phyloP scores from a whole-genome alignment of 140 eudicot genomes.

The Ambrosia hybrid region DNA sequence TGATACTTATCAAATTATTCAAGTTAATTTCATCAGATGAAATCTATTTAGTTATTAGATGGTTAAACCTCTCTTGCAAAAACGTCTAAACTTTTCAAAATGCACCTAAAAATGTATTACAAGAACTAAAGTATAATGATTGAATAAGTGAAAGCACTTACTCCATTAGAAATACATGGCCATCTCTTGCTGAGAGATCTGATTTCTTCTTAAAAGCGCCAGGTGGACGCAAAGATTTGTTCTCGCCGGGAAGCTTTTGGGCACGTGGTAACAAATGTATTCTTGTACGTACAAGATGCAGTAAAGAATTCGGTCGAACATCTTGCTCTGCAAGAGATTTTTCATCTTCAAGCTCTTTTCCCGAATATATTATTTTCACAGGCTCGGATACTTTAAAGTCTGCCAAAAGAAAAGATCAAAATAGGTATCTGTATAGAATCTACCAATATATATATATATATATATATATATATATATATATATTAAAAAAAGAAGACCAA shows the following conservation, averaged over 20 bases:
- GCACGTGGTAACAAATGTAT: slow-evolving; percentile 81
- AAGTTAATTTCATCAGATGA: too few relatives aligned
- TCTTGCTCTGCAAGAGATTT: slow-evolving; percentile 77
- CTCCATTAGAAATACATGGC: slow-evolving; percentile 96
- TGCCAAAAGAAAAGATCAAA: background rate
- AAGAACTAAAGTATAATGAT: background rate
- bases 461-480: too few relatives aligned
- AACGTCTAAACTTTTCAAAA: background rate
- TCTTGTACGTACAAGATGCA: slow-evolving; percentile 94
- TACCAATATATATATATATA: too few relatives aligned
- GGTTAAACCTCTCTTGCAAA: too few relatives aligned
- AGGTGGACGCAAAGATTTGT: slow-evolving; percentile 96
- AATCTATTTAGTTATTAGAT: too few relatives aligned
- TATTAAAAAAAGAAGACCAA: too few relatives aligned
- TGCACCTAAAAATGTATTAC: background rate
- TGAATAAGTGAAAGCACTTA: slow-evolving; percentile 43
- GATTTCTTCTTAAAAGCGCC: slow-evolving; percentile 99
- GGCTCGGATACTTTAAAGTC: slow-evolving; percentile 69
- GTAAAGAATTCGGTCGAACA: slow-evolving; percentile 82
- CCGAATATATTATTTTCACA: slow-evolving; percentile 79
- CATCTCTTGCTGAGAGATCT: slow-evolving; percentile 95
- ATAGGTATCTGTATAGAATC: background rate
- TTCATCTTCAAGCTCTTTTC: slow-evolving; percentile 81
- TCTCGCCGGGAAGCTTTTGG: slow-evolving; percentile 91
- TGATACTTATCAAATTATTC: too few relatives aligned